Base-by-base conservation (phyloP, 805 yeast species). In the Torulaspora indica region DNA sequence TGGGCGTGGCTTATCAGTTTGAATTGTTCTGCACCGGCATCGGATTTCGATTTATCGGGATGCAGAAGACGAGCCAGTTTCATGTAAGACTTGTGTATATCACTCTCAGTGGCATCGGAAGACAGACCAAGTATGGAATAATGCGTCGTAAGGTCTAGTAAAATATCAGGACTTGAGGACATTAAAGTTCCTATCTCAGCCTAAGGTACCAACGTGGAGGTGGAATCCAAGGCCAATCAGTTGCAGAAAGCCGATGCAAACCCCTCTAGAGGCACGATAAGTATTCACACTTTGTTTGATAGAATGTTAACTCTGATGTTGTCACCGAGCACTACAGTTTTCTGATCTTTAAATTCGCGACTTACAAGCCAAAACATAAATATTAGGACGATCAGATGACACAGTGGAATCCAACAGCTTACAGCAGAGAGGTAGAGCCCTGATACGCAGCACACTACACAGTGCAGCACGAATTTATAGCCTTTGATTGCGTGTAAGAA, bases 31-130 rank as follows among this genome's bases (percentile, higher is more conserved):
- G 57, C 67, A 24, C 57, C 55, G 9, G 44, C 45, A n/a, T 62
- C 63, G 15, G 62, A 58, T 29, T 77, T 77, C 30, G 85, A 82
- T 68, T 87, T 86, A 60, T 86, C 95, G 0, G 95, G 95, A 61
- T 86, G 95, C 57, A 76, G 76, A 50, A 69, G 71, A 47, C 85
- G 72, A 3, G 95, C 95, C 53, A 79, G 74, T 56, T 77, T 79
- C 55, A 89, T 73, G 67, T 84, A 87, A 1, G 95, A 89, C 62
- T 84, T 85, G 61, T 85, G 85, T 58, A 87, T 78, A 31, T 62
- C 64, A 4, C 39, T 46, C 9, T 49, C 54, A 4, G 61, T 42
- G 1, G 67, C 67, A 27, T 46, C 43, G 9, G 56, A 40, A 0
- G 51, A 38, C 15, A 63, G 42, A 1, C 66, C 66, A 20, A 63